Percentiles rank a stretch among this genome's conserved stretches.
Conservation (phyloP, 352 stramenopile species). For the Phytophthora capsici region DNA sequence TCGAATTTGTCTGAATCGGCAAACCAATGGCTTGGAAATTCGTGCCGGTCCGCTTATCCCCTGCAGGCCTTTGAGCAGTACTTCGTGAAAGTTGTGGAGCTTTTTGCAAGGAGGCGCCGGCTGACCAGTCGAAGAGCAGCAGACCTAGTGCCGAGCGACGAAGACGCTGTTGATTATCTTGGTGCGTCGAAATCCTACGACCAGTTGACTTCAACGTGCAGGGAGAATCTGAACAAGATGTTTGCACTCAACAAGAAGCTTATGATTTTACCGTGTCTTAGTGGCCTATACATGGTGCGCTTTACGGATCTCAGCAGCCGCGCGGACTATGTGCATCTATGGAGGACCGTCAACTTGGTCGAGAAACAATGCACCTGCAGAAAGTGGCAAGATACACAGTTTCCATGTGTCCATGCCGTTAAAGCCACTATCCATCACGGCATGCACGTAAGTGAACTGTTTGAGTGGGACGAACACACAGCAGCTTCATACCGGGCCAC, state of each 20-base stretch:
- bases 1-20: conserved; percentile 1
- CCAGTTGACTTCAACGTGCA: background rate
- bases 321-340: background rate
- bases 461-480: background rate
- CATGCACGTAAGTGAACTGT: conserved; percentile 7
- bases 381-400: conserved; percentile 9
- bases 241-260: background rate
- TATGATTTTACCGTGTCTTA: background rate
- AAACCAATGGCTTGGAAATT: conserved; percentile 9
- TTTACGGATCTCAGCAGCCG: conserved; percentile 8
- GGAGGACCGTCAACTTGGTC: conserved; percentile 10
- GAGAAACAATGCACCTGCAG: conserved; percentile 1
- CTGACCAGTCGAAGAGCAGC: background rate
- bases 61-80: conserved; percentile 10
- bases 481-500: background rate
- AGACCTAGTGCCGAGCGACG: too few relatives aligned
- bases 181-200: too few relatives aligned
- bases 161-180: too few relatives aligned
- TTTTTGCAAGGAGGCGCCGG: too few relatives aligned
- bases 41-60: background rate
- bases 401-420: conserved; percentile 10
- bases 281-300: conserved; percentile 1
- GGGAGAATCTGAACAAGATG: background rate
- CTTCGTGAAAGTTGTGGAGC: background rate
- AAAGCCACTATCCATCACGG: conserved; percentile 15